Percentiles rank a stretch among this genome's conserved stretches.
Evolutionary conservation across 83 land plant genomes (phyloP).

Genomic region (Picea abies): DNA sequence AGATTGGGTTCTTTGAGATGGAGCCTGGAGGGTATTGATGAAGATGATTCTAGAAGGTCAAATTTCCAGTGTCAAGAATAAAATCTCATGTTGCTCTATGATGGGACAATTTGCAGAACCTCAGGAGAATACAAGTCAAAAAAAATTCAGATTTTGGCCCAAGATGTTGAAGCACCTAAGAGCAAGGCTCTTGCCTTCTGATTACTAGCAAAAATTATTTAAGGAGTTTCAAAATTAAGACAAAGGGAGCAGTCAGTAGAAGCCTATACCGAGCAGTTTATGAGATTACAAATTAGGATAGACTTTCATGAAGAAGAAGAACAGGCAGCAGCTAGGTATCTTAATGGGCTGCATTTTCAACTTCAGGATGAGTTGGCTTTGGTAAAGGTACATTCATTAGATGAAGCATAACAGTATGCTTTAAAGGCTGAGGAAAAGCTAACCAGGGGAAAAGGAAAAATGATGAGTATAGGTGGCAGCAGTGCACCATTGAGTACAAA

Average conservation of each 20-base stretch:
- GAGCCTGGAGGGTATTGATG: background rate
- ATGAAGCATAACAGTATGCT: too few relatives aligned
- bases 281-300: background rate
- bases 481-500: too few relatives aligned
- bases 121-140: background rate
- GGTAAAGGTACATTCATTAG: background rate
- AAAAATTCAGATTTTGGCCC: background rate
- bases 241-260: background rate
- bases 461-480: too few relatives aligned
- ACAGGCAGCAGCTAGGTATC: background rate
- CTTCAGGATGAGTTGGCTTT: background rate
- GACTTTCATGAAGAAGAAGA: background rate
- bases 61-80: background rate
- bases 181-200: background rate
- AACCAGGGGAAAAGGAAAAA: too few relatives aligned
- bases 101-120: background rate
- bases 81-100: background rate
- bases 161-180: background rate
- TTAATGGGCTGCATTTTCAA: background rate
- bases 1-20: too few relatives aligned
- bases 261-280: background rate
- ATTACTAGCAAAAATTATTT: background rate
- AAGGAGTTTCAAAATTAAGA: background rate
- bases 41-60: background rate
- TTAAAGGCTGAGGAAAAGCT: too few relatives aligned